Evolutionary conservation across 225 moss, liverwort and hornwort genomes (phyloP), one percentile per base, ranked within the genome.

Genomic region (Pleurozium schreberi): DNA sequence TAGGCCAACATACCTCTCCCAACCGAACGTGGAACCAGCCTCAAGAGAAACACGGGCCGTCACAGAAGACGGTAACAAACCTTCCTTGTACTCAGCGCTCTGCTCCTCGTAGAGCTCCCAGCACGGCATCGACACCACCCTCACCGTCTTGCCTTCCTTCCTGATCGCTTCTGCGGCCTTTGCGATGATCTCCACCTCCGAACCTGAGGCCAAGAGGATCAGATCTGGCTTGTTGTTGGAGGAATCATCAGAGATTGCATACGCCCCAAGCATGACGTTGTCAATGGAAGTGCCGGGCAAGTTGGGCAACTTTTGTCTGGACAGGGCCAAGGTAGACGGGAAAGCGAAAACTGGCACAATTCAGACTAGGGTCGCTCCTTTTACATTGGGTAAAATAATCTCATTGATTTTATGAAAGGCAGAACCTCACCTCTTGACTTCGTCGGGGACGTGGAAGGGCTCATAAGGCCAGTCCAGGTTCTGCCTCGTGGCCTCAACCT

Each of bases 101-200:
- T 98, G 98, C 92, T 98, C 96, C 90, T 98, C 96, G 69, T 26
- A 97, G 61, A 97, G 93, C 95, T 97, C 96, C 98, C 98, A 98
- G 71, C 93, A 93, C 52, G 94, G 92, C 27, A 98, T 95, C 9
- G 96, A 98, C 55, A 98, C 89, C 18, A 98, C 96, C 74, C 94
- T 81, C 55, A 94, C 96, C 18, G 91, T 96, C 95, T 96, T 97
- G 34, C 96, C 97, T 85, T 96, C 98, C 31, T 80, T 86, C 74
- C 95, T 90, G 87, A 98, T 87, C 30, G 88, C 22, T 27, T 94
- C 94, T 2, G 96, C 98, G 3, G 96, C 97, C 91, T 97, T 97
- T 9, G 91, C 88, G 6, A 91, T 93, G 36, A 98, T 97, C 93
- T 98, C 98, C 36, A 96, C 88, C 88, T 98, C 98, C 65, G 98